phyloP scores from a whole-genome alignment of 257 asterid genomes.

The Ligustrum vulgare region DNA sequence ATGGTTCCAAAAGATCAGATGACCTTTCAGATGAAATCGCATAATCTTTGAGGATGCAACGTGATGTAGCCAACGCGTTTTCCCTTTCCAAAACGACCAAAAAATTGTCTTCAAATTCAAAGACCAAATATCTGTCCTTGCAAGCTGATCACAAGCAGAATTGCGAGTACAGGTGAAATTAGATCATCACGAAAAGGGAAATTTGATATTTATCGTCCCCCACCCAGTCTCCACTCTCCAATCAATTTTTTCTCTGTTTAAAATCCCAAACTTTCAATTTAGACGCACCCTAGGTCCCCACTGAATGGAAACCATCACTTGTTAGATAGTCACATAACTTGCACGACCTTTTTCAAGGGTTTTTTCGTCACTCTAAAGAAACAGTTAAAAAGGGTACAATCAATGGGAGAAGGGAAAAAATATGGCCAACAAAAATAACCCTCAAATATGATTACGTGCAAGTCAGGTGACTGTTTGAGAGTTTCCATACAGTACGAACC shows the following conservation, averaged over 20 bases:
- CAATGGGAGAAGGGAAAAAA: not conserved
- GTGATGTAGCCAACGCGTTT: conserved; percentile 63
- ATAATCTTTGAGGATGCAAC: conserved; percentile 73
- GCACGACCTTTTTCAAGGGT: not conserved
- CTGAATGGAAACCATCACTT: not conserved
- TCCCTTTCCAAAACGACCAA: conserved; percentile 81
- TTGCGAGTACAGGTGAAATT: conserved; percentile 9
- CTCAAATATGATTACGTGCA: not conserved
- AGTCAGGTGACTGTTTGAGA: not conserved
- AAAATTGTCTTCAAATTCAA: conserved; percentile 82
- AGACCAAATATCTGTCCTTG: conserved; percentile 70
- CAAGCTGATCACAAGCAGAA: conserved; percentile 43
- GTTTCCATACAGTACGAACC: not conserved
- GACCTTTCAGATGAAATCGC: conserved; percentile 93
- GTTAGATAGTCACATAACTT: not conserved
- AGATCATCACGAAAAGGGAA: not conserved
- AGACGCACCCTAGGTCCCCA: not conserved
- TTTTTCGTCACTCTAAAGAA: not conserved
- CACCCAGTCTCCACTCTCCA: not conserved
- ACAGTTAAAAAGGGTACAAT: not conserved
- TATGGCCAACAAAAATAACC: not conserved
- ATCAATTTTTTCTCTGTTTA: not conserved
- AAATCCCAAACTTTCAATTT: not conserved
- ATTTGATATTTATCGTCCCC: not conserved
- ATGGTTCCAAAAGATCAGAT: conserved; percentile 64